Conservation (phyloP, 257 asterid species). For the Solanum rostratum region DNA sequence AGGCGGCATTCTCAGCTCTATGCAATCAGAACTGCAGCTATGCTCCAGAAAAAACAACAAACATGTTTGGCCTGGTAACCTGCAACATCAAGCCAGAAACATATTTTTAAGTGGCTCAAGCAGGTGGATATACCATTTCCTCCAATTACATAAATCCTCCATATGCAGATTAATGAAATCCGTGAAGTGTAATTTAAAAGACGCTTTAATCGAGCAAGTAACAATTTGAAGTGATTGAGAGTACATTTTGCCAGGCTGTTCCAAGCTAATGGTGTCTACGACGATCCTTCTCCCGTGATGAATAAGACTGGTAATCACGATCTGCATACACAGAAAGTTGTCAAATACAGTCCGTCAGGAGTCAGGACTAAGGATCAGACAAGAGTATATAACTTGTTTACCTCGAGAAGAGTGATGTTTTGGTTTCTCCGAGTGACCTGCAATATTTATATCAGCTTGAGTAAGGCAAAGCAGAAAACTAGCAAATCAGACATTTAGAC, state of each 20-base stretch:
- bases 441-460: not conserved
- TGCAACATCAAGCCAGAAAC: not conserved
- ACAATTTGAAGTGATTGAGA: not conserved
- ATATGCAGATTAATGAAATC: not conserved
- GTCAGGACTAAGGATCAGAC: not conserved
- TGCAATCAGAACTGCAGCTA: not conserved
- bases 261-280: conserved; percentile 53
- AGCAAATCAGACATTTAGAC: not conserved
- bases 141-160: not conserved
- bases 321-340: conserved; percentile 25
- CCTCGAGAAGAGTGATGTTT: conserved; percentile 76
- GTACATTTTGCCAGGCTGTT: not conserved
- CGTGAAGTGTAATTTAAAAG: not conserved
- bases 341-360: not conserved
- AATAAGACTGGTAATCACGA: conserved; percentile 54
- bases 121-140: not conserved
- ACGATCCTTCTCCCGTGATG: conserved; percentile 74
- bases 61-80: not conserved
- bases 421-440: conserved; percentile 62
- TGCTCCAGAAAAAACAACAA: not conserved
- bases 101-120: not conserved
- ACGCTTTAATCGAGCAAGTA: not conserved
- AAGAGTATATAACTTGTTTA: conserved; percentile 3
- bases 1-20: not conserved
- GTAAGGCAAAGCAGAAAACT: not conserved